Base-by-base conservation (phyloP, 2,329 filamentous ascomycete species). In the Colletotrichum nymphaeae region DNA sequence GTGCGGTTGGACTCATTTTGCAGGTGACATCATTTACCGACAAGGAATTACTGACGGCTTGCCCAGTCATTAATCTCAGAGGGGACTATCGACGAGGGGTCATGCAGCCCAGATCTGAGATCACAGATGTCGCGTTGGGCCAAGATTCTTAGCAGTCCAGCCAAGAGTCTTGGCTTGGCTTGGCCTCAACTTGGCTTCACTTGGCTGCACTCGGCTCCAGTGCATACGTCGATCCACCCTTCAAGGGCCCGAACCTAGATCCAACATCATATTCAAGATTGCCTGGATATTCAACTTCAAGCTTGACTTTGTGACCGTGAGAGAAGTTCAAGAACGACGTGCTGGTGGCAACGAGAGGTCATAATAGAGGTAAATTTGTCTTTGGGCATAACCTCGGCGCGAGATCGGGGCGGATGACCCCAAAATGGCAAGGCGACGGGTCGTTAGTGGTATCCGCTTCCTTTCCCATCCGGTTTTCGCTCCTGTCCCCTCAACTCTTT, bases 241-340 rank as follows among this genome's bases (percentile, higher is more conserved):
- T 28, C 32, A 52, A 53, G 24, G 55, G 24, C 5, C 42, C 26
- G 55, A 71, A 71, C 68, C 56, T 71, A 67, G 63, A 67, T 71
- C 66, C 56, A 62, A 71, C 68, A 60, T 60, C 68, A 62, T 9
- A 1, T 11, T 3, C 7, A 46, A 30, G 19, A 8, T 6, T 24
- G 9, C 32, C 5, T n/a, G 1, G 8, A 9, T 42, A 12, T 16
- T 12, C 12, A 32, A 37, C 12, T 65, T 28, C 4, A 28, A 42
- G 22, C 16, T 37, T n/a, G 9, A 3, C 35, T 6, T 16, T 37
- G 12, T 37, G 6, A 9, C n/a, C 4, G 46, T 26, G 12, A 42
- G 26, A 42, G 28, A 14, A 11, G 19, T 28, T 16, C 28, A 11
- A 35, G 3, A 24, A 53, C 19, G 62, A 35, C 11, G 35, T 28